phyloP scores from a whole-genome alignment of 1,284 basidiomycete species.

The Marasmius fiardii region DNA sequence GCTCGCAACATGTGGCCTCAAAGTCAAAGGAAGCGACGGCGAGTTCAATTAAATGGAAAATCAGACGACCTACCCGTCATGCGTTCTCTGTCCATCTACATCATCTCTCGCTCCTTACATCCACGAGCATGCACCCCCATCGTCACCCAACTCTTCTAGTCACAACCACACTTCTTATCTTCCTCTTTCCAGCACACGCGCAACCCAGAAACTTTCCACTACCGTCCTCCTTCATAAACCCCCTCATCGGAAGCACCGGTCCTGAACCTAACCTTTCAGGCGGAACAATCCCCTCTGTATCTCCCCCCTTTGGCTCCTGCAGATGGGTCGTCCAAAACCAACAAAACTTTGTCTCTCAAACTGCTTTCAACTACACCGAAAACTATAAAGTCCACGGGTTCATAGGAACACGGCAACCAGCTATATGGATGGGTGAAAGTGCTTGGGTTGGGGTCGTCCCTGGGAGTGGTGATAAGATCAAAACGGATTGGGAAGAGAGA shows the following conservation, averaged over 20 bases:
- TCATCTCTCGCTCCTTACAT: no score
- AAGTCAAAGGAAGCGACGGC: no score
- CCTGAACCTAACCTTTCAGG: conserved; percentile 67
- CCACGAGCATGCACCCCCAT: no score
- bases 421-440: conserved; percentile 90
- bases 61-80: no score
- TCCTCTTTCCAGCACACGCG: not conserved
- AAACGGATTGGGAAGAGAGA: conserved; percentile 53
- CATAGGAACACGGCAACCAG: conserved; percentile 78
- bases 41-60: no score
- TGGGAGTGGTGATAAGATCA: conserved; percentile 44
- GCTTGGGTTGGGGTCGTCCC: conserved; percentile 64
- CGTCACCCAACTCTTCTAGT: no score
- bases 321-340: conserved; percentile 76
- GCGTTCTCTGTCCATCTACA: no score
- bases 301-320: conserved; percentile 81
- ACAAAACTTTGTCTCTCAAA: conserved; percentile 71
- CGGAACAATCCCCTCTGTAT: conserved; percentile 54
- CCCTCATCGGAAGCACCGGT: conserved; percentile 68
- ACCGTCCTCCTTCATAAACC: conserved; percentile 20
- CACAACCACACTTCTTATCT: not conserved
- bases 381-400: conserved; percentile 57
- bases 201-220: not conserved
- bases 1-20: no score
- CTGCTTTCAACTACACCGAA: conserved; percentile 75